Evolutionary conservation across 2,329 filamentous ascomycete species (phyloP).

Genomic region (Lachnellula hyalina): DNA sequence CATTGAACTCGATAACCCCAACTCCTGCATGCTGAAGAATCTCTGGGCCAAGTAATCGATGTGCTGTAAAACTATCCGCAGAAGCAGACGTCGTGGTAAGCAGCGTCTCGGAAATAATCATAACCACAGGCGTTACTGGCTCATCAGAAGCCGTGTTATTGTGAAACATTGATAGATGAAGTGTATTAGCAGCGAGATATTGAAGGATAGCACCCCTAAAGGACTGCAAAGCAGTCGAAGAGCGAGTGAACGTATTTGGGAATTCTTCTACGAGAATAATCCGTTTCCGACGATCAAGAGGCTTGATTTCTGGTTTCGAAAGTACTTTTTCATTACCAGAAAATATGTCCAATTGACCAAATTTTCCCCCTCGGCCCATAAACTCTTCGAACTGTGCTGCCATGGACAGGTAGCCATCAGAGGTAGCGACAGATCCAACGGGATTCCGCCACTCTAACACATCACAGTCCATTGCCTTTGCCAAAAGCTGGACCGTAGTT

Average conservation of each 20-base stretch:
- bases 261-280: slow-evolving; percentile 78
- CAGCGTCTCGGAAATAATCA: slow-evolving; percentile 88
- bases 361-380: slow-evolving; percentile 73
- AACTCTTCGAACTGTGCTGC: slow-evolving; percentile 90
- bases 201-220: slow-evolving; percentile 73
- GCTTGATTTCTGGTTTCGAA: slow-evolving; percentile 27
- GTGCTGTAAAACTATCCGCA: slow-evolving; percentile 87
- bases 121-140: slow-evolving; percentile 66
- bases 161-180: slow-evolving; percentile 45
- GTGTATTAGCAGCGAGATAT: slow-evolving; percentile 65
- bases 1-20: slow-evolving; percentile 84
- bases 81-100: slow-evolving; percentile 79
- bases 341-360: slow-evolving; percentile 59
- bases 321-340: slow-evolving; percentile 24
- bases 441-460: slow-evolving; percentile 92
- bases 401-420: slow-evolving; percentile 62
- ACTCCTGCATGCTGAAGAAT: slow-evolving; percentile 77
- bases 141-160: slow-evolving; percentile 32
- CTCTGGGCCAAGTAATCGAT: slow-evolving; percentile 81
- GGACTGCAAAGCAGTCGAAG: slow-evolving; percentile 57
- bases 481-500: slow-evolving; percentile 73
- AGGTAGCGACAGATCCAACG: slow-evolving; percentile 49
- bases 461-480: slow-evolving; percentile 69
- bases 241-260: slow-evolving; percentile 66
- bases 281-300: slow-evolving; percentile 37